Evolutionary conservation across 2,329 filamentous ascomycete species (phyloP).

Genomic region (Cordyceps tenuipes): DNA sequence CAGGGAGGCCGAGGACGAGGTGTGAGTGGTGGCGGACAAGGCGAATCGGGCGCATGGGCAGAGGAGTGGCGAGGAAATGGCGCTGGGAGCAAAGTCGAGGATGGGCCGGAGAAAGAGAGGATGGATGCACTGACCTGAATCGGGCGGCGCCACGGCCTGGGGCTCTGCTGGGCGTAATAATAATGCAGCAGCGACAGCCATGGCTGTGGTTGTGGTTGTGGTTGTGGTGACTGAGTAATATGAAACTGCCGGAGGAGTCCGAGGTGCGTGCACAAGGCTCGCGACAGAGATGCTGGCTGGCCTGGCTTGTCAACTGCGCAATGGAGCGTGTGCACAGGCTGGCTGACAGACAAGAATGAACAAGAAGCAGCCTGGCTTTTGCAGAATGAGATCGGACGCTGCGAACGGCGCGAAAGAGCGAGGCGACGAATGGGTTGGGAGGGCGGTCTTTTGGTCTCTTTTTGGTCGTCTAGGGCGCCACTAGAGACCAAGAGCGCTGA

Average conservation of each 20-base stretch:
- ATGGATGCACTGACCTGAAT: slow-evolving; percentile 10
- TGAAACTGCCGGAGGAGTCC: not conserved
- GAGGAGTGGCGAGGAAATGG: slow-evolving; percentile 6
- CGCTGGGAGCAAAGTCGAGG: not conserved
- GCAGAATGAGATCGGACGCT: not conserved
- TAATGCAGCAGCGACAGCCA: not conserved
- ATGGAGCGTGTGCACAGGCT: not conserved
- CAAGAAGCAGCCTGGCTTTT: not conserved
- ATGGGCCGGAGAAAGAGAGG: not conserved
- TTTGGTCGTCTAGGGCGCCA: not conserved
- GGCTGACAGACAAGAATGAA: not conserved
- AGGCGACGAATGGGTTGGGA: slow-evolving; percentile 3
- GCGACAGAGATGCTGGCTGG: no score
- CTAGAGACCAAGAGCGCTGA: not conserved
- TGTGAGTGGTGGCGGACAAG: not conserved
- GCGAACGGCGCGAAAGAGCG: slow-evolving; percentile 10
- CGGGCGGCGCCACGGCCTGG: slow-evolving; percentile 1
- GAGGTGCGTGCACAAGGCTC: not conserved
- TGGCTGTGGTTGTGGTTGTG: not conserved
- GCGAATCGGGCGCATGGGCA: slow-evolving; percentile 2
- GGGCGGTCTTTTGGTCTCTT: not conserved
- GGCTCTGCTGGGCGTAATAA: slow-evolving; percentile 3
- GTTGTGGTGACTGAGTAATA: not conserved
- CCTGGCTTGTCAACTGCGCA: not conserved
- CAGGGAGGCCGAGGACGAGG: not conserved